A percentile compares a stretch with the other conserved stretches of the same genome.
Conservation (phyloP, 306 rosid genomes). For the Fragaria vesca region DNA sequence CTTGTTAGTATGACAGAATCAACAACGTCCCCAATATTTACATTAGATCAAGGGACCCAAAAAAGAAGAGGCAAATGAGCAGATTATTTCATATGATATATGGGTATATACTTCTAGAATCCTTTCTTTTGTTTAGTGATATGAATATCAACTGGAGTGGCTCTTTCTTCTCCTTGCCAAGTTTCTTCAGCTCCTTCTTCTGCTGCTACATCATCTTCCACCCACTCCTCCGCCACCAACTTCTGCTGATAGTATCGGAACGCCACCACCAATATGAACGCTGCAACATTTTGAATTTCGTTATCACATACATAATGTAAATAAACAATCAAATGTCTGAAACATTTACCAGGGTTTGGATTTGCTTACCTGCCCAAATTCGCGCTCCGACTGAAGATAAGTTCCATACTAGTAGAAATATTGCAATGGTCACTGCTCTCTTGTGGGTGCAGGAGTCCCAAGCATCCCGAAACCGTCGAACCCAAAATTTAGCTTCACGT, state of each 20-base stretch:
- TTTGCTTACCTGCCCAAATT: slow-evolving; percentile 75
- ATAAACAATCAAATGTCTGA: too few species aligned
- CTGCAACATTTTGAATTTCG: slow-evolving; percentile 40
- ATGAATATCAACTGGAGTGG: slow-evolving; percentile 14
- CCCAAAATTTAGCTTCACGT: slow-evolving; percentile 66
- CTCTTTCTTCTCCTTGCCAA: slow-evolving; percentile 31
- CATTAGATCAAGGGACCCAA: not conserved
- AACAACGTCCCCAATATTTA: slow-evolving; percentile 10
- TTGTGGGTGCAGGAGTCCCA: slow-evolving; percentile 90
- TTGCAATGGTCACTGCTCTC: slow-evolving; percentile 55
- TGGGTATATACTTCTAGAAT: slow-evolving; percentile 16
- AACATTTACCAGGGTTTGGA: not conserved
- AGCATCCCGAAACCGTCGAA: slow-evolving; percentile 65
- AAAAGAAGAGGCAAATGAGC: not conserved
- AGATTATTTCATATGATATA: not conserved
- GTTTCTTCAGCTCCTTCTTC: slow-evolving; percentile 33
- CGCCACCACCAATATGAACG: slow-evolving; percentile 67
- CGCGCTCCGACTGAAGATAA: slow-evolving; percentile 74
- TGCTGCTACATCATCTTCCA: slow-evolving; percentile 30
- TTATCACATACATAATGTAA: too few species aligned
- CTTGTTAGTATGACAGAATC: not conserved
- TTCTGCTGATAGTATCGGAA: slow-evolving; percentile 77
- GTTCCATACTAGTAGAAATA: slow-evolving; percentile 71
- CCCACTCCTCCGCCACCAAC: slow-evolving; percentile 46
- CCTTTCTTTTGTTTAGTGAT: slow-evolving; percentile 33